Conservation (phyloP, 495 filamentous ascomycete species). For the Lindgomyces ingoldianus region DNA sequence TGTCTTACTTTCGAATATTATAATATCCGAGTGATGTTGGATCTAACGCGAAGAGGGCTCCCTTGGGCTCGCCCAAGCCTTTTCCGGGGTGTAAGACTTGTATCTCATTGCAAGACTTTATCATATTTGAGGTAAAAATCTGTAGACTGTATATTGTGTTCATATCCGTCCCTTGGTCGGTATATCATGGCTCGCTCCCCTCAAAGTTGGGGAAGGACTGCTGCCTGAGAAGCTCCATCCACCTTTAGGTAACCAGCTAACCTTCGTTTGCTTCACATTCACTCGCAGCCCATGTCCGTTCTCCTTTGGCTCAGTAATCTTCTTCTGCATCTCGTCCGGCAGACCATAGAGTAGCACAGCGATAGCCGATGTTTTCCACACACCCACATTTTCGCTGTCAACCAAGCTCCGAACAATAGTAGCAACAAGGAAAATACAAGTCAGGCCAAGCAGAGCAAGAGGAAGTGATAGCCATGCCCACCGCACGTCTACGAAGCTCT, state of each 20-base stretch:
- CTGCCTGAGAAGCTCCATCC: not conserved
- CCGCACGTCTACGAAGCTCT: not conserved
- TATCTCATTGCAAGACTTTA: too few species aligned
- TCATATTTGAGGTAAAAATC: too few species aligned
- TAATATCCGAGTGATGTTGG: too few species aligned
- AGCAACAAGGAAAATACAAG: constrained; percentile 1
- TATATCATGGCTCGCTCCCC: too few species aligned
- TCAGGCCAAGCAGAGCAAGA: not conserved
- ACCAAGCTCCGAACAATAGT: not conserved
- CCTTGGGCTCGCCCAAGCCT: too few species aligned
- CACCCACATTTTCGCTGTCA: constrained; percentile 3
- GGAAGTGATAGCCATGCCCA: constrained; percentile 14
- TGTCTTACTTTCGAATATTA: too few species aligned
- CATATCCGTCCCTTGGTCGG: too few species aligned
- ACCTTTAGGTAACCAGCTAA: not conserved
- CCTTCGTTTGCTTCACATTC: not conserved
- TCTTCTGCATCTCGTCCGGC: not conserved
- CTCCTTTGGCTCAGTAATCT: not conserved
- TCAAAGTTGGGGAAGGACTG: too few species aligned
- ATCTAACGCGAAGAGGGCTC: too few species aligned
- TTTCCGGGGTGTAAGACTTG: too few species aligned
- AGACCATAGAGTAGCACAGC: constrained; percentile 23
- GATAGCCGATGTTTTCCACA: constrained; percentile 13
- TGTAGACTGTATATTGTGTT: too few species aligned
- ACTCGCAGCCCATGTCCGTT: not conserved